A percentile compares a stretch with the other conserved stretches of the same genome.
Conservation (phyloP, 1,284 basidiomycete genomes). For the Trichosporon sp. region DNA sequence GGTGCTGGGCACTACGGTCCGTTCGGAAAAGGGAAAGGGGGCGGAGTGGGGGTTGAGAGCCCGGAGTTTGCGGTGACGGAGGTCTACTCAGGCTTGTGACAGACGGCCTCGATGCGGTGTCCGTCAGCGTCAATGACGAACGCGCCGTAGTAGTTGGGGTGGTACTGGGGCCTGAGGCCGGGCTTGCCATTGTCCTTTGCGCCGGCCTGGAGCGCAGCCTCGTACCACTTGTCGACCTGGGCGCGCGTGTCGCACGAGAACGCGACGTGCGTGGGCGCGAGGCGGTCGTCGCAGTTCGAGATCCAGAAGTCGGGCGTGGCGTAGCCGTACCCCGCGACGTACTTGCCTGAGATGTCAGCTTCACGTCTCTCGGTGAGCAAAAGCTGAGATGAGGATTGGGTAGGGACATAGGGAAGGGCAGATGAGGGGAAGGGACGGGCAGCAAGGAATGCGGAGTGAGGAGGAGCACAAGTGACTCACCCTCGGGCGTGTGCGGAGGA, state of each 20-base stretch:
- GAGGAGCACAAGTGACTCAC: background rate
- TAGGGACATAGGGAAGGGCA: no score
- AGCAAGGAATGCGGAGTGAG: background rate
- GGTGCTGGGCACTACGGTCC: no score
- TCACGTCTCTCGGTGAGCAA: no score
- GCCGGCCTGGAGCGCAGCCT: constrained; percentile 28
- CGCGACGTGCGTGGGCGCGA: constrained; percentile 23
- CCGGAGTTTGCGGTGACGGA: no score
- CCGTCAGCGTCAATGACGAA: constrained; percentile 31
- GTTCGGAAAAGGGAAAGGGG: no score
- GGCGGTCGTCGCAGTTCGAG: background rate
- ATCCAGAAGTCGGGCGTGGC: constrained; percentile 29
- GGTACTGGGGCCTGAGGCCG: constrained; percentile 27
- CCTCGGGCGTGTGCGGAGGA: constrained; percentile 5
- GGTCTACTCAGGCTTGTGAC: constrained; percentile 20
- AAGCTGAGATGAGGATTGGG: no score
- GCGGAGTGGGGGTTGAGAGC: no score
- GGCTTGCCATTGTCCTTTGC: constrained; percentile 29
- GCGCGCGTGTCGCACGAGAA: constrained; percentile 12
- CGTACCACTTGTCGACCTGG: constrained; percentile 27
- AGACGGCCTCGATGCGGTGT: constrained; percentile 31
- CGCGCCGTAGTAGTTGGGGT: constrained; percentile 32
- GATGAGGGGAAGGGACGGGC: no score
- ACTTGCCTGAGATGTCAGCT: background rate
- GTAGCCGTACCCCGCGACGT: constrained; percentile 21